A percentile compares a stretch with the other conserved stretches of the same genome.
Evolutionary conservation across 306 rosid species (phyloP).

Genomic region (Lathyrus oleraceus): DNA sequence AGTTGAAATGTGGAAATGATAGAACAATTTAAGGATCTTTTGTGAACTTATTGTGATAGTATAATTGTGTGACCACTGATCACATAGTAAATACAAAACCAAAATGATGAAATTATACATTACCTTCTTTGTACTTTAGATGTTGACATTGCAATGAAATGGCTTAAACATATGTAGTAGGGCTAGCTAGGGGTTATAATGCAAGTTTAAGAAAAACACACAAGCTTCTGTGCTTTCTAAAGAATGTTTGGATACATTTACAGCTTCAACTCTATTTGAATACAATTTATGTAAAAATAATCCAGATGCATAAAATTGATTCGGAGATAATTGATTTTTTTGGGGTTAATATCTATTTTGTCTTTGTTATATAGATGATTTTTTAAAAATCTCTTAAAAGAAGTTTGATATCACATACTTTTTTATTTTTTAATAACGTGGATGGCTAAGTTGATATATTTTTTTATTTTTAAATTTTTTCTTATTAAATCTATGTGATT

Average conservation of each 20-base stretch:
- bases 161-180: constrained; percentile 17
- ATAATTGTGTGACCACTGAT: constrained; percentile 2
- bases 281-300: neutral
- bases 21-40: constrained; percentile 38
- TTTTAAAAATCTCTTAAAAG: too few species aligned
- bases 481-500: too few species aligned
- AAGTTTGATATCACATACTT: too few species aligned
- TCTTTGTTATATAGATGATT: too few species aligned
- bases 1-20: constrained; percentile 34
- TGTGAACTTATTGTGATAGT: constrained; percentile 15
- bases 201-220: neutral
- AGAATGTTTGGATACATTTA: constrained; percentile 18
- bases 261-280: neutral
- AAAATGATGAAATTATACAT: constrained; percentile 16
- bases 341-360: too few species aligned
- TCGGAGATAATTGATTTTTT: too few species aligned
- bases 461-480: too few species aligned
- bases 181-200: constrained; percentile 1
- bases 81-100: constrained; percentile 27
- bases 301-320: too few species aligned
- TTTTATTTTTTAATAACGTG: too few species aligned
- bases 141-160: constrained; percentile 31
- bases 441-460: too few species aligned
- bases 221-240: neutral
- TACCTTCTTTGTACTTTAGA: constrained; percentile 21